Evolutionary conservation across 2,329 filamentous ascomycete genomes (phyloP), one percentile per base, ranked within the genome.

Genomic region (Sporothrix dimorphospora): DNA sequence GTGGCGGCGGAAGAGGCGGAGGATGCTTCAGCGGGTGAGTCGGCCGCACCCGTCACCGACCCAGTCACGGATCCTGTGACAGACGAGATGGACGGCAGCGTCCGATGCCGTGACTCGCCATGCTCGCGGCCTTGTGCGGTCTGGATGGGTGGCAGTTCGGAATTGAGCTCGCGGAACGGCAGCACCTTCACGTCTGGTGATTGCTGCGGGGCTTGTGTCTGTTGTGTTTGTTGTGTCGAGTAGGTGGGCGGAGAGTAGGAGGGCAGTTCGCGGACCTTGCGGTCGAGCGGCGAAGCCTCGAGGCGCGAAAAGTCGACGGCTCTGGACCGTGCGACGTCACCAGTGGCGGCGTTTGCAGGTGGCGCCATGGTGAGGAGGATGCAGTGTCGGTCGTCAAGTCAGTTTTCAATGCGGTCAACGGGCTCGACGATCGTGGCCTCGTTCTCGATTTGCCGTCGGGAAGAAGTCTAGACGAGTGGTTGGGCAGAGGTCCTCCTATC

Each of bases 81-180:
- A 6, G 65, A 55, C 51, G 77, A 76, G 67, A 78, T 77, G 0
- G 76, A 73, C 47, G 77, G 76, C 45, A 79, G 78, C 42, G 55
- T 78, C 24, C 47, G 66, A n/a, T 66, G 69, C 42, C 49, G 49
- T 57, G 40, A 40, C 61, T 71, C 59, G n/a, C 38, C 38, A 45
- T 65, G 40, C 11, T 65, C 59, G n/a, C 59, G 59, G 59, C 11
- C 57, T 42, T 65, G 34, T 27, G 38, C 21, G 59, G 40, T 65
- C 59, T 65, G 59, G 12, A 65, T 65, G 38, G 59, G 24, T n/a
- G 19, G 49, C 1, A 34, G 47, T 7, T 61, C 45, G 9, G 42
- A 45, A 38, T 49, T 30, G 47, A 27, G 34, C 2, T 63, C 69
- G 24, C 69, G 53, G 21, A 65, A 73, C 3, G 72, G 72, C 42